Evolutionary conservation across 164 flowering plant species (phyloP).

Genomic region (Stephania yunnanensis): DNA sequence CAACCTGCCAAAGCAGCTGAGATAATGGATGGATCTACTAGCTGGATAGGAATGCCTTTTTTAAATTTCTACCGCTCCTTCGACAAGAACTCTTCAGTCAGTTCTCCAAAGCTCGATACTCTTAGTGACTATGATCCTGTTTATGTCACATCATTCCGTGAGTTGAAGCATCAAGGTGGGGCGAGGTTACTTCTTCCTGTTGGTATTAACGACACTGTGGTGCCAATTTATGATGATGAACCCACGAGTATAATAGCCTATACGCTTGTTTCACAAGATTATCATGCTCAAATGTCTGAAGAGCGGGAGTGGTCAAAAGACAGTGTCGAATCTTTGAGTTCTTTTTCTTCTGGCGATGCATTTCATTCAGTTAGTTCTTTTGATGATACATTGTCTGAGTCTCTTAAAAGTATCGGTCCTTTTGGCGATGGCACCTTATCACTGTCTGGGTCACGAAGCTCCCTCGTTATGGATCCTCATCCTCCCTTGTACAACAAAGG

Average conservation of each 20-base stretch:
- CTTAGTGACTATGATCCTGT: conserved; percentile 57
- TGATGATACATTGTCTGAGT: conserved; percentile 48
- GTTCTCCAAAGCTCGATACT: conserved; percentile 45
- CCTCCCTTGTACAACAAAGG: conserved; percentile 62
- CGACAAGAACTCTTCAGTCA: conserved; percentile 46
- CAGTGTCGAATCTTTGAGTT: conserved; percentile 31
- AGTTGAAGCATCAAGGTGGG: conserved; percentile 55
- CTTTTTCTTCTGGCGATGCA: conserved; percentile 39
- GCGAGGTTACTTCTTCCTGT: conserved; percentile 69
- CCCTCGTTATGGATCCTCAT: conserved; percentile 56
- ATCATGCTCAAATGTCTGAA: conserved; percentile 51
- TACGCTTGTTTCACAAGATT: conserved; percentile 58
- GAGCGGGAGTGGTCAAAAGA: conserved; percentile 60
- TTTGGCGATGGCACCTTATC: conserved; percentile 58
- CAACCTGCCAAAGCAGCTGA: conserved; percentile 36
- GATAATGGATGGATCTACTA: conserved; percentile 43
- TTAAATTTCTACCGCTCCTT: conserved; percentile 53
- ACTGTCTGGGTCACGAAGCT: conserved; percentile 52
- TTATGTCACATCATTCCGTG: conserved; percentile 62
- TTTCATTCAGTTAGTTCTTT: conserved; percentile 34
- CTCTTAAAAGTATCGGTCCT: conserved; percentile 52
- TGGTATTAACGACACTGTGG: conserved; percentile 68
- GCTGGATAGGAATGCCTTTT: conserved; percentile 70
- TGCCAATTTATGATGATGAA: conserved; percentile 95
- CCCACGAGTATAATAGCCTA: conserved; percentile 90